Evolutionary conservation across 1,284 basidiomycete species (phyloP).

Genomic region (Cutaneotrichosporon sp.): DNA sequence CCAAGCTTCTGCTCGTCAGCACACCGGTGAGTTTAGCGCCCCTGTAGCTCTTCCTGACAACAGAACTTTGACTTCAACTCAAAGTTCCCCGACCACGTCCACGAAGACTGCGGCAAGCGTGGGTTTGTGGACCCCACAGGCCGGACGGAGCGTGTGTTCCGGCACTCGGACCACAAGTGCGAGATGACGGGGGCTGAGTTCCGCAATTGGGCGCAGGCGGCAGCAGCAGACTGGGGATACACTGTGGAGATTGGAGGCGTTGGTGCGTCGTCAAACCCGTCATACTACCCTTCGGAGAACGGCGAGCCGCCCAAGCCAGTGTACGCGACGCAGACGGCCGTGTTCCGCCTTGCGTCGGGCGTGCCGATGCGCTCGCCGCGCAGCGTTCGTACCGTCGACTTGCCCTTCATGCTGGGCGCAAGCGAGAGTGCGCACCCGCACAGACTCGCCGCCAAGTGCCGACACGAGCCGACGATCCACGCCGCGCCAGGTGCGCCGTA

Average conservation of each 20-base stretch:
- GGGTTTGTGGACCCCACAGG: slow-evolving; percentile 72
- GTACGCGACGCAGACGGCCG: slow-evolving; percentile 67
- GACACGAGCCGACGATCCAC: slow-evolving; percentile 47
- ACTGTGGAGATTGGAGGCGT: slow-evolving; percentile 44
- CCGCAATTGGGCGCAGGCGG: slow-evolving; percentile 57
- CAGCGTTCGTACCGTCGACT: slow-evolving; percentile 41
- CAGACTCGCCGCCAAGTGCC: slow-evolving; percentile 54
- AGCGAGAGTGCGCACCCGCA: slow-evolving; percentile 30
- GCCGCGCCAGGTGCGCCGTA: slow-evolving; percentile 39
- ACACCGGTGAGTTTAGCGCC: slow-evolving; percentile 63
- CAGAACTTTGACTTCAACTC: slow-evolving; percentile 63
- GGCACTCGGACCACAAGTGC: slow-evolving; percentile 83
- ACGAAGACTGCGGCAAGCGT: slow-evolving; percentile 38
- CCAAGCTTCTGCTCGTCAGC: slow-evolving; percentile 71
- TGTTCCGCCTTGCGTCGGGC: slow-evolving; percentile 53
- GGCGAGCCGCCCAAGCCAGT: slow-evolving; percentile 31
- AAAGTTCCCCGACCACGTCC: slow-evolving; percentile 68
- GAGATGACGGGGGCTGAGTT: slow-evolving; percentile 87
- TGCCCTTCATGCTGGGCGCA: slow-evolving; percentile 45
- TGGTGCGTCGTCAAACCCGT: slow-evolving; percentile 43
- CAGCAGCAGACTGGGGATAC: slow-evolving; percentile 65
- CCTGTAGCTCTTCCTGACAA: not conserved
- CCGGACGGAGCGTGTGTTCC: slow-evolving; percentile 55
- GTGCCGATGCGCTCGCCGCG: slow-evolving; percentile 45
- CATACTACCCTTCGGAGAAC: slow-evolving; percentile 38